A percentile compares a stretch with the other conserved stretches of the same genome.
phyloP scores from a whole-genome alignment of 2,329 filamentous ascomycete species.

The Arthrobotrys megalospora region DNA sequence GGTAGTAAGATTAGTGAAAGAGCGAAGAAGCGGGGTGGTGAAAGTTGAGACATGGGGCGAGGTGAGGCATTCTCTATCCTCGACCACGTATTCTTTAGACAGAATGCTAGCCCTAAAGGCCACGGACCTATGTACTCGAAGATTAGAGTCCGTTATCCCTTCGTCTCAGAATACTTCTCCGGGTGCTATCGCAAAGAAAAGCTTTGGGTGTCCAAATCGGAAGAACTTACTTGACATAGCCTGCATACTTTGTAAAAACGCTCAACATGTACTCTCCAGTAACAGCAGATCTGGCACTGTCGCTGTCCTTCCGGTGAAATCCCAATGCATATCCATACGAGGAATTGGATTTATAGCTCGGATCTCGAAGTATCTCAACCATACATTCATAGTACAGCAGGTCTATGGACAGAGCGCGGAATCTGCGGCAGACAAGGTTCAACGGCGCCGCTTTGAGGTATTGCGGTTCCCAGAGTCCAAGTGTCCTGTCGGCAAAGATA shows the following conservation, averaged over 20 bases:
- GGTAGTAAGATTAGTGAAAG: too few relatives aligned
- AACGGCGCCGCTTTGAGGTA: neutral
- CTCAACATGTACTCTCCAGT: neutral
- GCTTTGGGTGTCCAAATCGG: too few relatives aligned
- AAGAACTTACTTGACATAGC: slow-evolving; percentile 1
- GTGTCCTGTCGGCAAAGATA: neutral
- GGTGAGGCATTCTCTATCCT: too few relatives aligned
- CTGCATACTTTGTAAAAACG: neutral
- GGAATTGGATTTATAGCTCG: neutral
- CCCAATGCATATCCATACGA: neutral
- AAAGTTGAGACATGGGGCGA: too few relatives aligned
- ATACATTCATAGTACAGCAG: neutral
- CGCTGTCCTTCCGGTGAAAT: too few relatives aligned
- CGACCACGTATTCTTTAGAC: too few relatives aligned
- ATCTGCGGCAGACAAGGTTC: neutral
- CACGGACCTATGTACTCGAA: neutral
- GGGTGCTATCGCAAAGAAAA: neutral
- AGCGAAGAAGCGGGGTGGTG: too few relatives aligned
- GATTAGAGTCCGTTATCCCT: neutral
- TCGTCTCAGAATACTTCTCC: neutral
- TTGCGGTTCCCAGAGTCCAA: neutral
- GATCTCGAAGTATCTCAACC: neutral
- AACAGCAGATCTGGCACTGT: too few relatives aligned
- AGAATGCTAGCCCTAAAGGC: too few relatives aligned
- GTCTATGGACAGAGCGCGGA: neutral